Base-by-base conservation (phyloP, 2,329 filamentous ascomycete genomes). In the Coleophoma crateriformis region DNA sequence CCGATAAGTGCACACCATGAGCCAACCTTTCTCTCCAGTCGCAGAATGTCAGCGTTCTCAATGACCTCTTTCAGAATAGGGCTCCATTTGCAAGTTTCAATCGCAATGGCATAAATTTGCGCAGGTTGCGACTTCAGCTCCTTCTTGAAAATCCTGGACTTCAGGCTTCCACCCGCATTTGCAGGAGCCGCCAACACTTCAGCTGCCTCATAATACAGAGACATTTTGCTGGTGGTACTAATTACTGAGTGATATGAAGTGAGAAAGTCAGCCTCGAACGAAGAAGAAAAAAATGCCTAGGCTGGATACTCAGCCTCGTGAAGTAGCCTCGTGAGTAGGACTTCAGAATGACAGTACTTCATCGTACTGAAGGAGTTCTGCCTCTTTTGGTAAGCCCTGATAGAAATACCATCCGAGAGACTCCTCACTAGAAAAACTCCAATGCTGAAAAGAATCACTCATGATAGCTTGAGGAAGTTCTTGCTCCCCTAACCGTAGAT, bases 71-170 rank as follows among this genome's bases (percentile, higher is more conserved):
- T 90, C 44, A 99, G 71, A 3, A 96, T 76, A 3, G 75, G 67
- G 60, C 91, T 94, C 89, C 92, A 96, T 82, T 96, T 97, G 58
- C 87, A 84, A 1, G 88, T 84, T 68, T 97, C 91, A 19, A 86
- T 79, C 19, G 90, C 86, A 34, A 99, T 74, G 8, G 94, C 94
- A 65, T 94, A 97, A 7, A 97, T 75, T 64, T 95, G 88, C 11
- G 85, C 84, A 0, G 87, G 85, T 3, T 85, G 79, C 14, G 87
- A 90, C 63, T 92, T 95, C 57, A 90, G 70, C 7, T 77, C 74
- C 59, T 87, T 87, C 53, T 83, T 85, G 67, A 94, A 97, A 41
- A 97, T 82, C 34, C 88, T 78, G 7, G 90, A 89, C 68, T 95
- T 96, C 55, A 97, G 77, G 22, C 89, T 96, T 15, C 89, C 90